Conservation (phyloP, 164 flowering plant genomes). For the Vitis amurensis region DNA sequence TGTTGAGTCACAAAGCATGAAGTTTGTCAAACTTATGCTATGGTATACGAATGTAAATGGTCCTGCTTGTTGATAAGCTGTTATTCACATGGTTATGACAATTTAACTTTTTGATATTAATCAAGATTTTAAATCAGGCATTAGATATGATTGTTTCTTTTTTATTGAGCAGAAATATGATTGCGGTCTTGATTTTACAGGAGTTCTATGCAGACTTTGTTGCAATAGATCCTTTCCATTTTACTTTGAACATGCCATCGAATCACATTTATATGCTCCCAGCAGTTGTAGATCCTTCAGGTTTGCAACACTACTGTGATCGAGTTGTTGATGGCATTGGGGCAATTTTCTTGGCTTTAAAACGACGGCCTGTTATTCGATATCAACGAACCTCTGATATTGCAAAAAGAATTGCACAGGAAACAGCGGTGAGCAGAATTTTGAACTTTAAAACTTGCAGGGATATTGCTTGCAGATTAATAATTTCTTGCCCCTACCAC, state of each 20-base stretch:
- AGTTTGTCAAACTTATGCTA: too few relatives aligned
- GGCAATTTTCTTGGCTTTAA: conserved; percentile 81
- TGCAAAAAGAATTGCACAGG: conserved; percentile 91
- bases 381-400: conserved; percentile 90
- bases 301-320: conserved; percentile 72
- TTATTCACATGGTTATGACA: too few relatives aligned
- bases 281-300: conserved; percentile 78
- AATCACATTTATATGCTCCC: conserved; percentile 94
- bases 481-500: too few relatives aligned
- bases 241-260: conserved; percentile 62
- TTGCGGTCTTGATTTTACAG: conserved; percentile 45
- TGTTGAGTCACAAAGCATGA: too few relatives aligned
- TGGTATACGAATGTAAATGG: too few relatives aligned
- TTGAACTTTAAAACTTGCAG: too few relatives aligned
- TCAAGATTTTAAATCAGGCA: background rate
- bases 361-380: conserved; percentile 87
- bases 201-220: conserved; percentile 94
- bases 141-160: background rate
- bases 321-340: conserved; percentile 90
- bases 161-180: background rate
- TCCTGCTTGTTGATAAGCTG: too few relatives aligned
- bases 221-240: conserved; percentile 84
- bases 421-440: conserved; percentile 60
- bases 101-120: background rate
- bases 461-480: too few relatives aligned